Evolutionary conservation across 306 rosid genomes (phyloP), one percentile per base, ranked within the genome.

Genomic region (Gastrolobium villosum): DNA sequence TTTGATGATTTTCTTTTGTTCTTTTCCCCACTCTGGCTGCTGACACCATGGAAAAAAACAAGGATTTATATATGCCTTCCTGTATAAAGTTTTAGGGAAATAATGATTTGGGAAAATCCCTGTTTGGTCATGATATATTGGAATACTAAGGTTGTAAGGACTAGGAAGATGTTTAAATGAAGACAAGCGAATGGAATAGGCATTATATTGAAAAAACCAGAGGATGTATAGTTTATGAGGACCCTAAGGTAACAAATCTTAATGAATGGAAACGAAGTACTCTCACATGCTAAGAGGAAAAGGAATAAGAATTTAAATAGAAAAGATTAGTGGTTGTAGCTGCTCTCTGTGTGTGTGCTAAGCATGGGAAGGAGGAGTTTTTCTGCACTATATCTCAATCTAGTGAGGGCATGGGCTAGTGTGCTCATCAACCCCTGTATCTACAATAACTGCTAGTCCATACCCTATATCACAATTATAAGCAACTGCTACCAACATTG

Each of bases 201-300:
- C n/a, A n/a, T n/a, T n/a, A n/a, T n/a, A n/a, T n/a, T n/a, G n/a
- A n/a, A n/a, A n/a, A n/a, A n/a, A n/a, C 5, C 36, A 41, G 46
- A 7, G 75, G 7, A 48, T 35, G 13, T 6, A 13, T 31, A 45
- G 32, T 35, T 68, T n/a, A 7, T 69, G 45, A 49, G 31, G 9
- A n/a, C n/a, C n/a, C n/a, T n/a, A n/a, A n/a, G n/a, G n/a, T n/a
- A n/a, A n/a, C n/a, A n/a, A n/a, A n/a, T n/a, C n/a, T n/a, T n/a
- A n/a, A n/a, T n/a, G n/a, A n/a, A n/a, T n/a, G n/a, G n/a, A n/a
- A n/a, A n/a, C n/a, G n/a, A n/a, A n/a, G n/a, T n/a, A n/a, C n/a
- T n/a, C n/a, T 32, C 30, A 48, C 44, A 67, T 67, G 52, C 52
- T 65, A 54, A 54, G 34, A 54, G 35, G 52, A 66, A 66, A 44